phyloP scores from a whole-genome alignment of 148 eudicot genomes.

The Dianthus caryophyllus region DNA sequence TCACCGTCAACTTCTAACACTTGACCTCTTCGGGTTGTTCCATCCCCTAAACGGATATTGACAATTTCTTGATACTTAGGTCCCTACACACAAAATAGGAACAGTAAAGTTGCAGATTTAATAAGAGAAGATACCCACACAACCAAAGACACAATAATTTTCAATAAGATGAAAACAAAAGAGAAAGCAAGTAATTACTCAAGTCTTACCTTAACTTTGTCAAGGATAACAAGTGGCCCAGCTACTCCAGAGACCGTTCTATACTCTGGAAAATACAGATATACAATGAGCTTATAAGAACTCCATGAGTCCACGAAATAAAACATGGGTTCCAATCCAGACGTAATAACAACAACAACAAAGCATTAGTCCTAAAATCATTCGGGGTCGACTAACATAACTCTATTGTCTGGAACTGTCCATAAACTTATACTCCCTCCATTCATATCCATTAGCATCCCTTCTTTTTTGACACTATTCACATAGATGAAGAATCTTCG shows the following conservation, averaged over 20 bases:
- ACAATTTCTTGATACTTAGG: constrained; percentile 98
- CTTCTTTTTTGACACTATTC: no score
- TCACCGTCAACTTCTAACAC: constrained; percentile 99
- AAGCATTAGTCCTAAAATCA: background rate
- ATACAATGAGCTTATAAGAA: background rate
- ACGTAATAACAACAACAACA: constrained; percentile 1
- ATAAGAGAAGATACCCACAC: background rate
- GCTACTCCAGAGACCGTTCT: constrained; percentile 65
- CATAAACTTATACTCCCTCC: no score
- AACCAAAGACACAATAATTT: background rate
- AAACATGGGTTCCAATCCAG: background rate
- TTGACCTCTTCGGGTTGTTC: constrained; percentile 93
- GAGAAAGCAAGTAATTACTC: background rate
- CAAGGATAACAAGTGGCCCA: constrained; percentile 63
- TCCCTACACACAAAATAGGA: constrained; percentile 50
- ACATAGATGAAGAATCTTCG: no score
- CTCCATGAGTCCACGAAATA: background rate
- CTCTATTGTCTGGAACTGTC: no score
- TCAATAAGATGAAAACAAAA: background rate
- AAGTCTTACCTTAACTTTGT: constrained; percentile 73
- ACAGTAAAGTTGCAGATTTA: background rate
- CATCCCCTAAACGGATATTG: constrained; percentile 96
- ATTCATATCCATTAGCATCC: no score
- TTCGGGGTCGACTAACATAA: no score
- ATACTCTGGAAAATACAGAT: constrained; percentile 35